A percentile compares a stretch with the other conserved stretches of the same genome.
These are phyloP conservation scores for Aspergillus fischeri DNA, from an alignment of 2,329 filamentous ascomycete species.

Conservation along the genomic window DNA sequence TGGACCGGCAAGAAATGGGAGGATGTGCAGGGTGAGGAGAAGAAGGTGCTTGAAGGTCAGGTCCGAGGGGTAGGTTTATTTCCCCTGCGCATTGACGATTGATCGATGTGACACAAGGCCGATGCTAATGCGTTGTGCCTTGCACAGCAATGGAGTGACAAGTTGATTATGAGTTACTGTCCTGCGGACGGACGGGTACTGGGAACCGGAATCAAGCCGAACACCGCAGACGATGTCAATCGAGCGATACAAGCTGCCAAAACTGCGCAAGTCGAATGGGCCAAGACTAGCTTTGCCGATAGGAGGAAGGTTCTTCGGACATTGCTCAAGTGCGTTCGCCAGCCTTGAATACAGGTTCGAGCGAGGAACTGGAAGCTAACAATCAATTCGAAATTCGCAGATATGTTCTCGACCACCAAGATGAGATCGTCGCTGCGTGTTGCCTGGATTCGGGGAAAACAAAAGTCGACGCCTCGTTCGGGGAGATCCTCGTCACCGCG, in stretches of 20 bases:
- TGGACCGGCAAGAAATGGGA: conserved; percentile 34
- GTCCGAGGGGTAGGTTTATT: conserved; percentile 32
- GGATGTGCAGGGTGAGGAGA: conserved; percentile 29
- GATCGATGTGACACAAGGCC: not conserved
- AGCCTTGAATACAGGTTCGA: not conserved
- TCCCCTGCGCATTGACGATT: not conserved
- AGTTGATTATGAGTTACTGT: conserved; percentile 49
- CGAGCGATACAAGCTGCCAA: conserved; percentile 68
- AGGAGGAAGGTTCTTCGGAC: conserved; percentile 75
- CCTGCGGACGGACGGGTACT: conserved; percentile 85
- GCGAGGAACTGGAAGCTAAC: not conserved
- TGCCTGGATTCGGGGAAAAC: conserved; percentile 96
- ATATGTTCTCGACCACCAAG: conserved; percentile 83
- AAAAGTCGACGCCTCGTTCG: conserved; percentile 86
- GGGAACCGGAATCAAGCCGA: conserved; percentile 62
- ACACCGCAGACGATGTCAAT: conserved; percentile 73
- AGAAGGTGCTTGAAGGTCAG: conserved; percentile 35
- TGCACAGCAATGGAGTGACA: conserved; percentile 35
- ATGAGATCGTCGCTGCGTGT: conserved; percentile 77
- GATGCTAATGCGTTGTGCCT: conserved; percentile 13
- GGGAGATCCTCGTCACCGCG: conserved; percentile 87
- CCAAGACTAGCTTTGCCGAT: conserved; percentile 69
- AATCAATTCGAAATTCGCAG: conserved; percentile 24
- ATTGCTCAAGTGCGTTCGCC: conserved; percentile 57
- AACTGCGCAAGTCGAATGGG: conserved; percentile 73